phyloP scores from a whole-genome alignment of 768 basidiomycete genomes.

The Panus rudis region DNA sequence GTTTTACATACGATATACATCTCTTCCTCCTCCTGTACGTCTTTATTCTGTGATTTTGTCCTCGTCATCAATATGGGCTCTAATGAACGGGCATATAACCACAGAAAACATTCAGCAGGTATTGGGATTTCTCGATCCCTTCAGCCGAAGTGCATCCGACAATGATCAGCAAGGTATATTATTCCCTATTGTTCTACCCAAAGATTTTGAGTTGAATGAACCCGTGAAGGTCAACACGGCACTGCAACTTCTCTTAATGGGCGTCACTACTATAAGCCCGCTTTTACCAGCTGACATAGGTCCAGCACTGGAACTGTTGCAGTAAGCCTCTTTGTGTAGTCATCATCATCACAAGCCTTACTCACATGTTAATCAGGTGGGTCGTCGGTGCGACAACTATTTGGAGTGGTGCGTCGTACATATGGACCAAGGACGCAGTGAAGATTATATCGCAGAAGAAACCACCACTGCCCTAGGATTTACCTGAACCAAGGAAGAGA shows the following conservation, averaged over 20 bases:
- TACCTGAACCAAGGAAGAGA: too few relatives aligned
- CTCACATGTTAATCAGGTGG: constrained; percentile 42
- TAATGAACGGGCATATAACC: constrained; percentile 5
- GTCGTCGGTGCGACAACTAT: constrained; percentile 86
- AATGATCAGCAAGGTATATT: constrained; percentile 76
- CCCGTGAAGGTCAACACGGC: constrained; percentile 75
- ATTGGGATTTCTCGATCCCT: constrained; percentile 95
- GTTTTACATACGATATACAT: constrained; percentile 89
- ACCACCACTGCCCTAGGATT: constrained; percentile 6
- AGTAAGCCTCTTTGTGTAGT: constrained; percentile 44
- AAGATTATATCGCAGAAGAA: constrained; percentile 32
- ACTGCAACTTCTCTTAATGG: constrained; percentile 89
- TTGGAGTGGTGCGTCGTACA: constrained; percentile 83
- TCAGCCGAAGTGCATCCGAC: constrained; percentile 95
- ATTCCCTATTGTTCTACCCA: constrained; percentile 1
- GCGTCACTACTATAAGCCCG: constrained; percentile 77
- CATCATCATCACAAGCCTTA: neutral
- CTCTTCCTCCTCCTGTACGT: constrained; percentile 80
- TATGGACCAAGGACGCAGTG: constrained; percentile 71
- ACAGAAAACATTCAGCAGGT: constrained; percentile 86
- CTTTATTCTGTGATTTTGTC: constrained; percentile 1
- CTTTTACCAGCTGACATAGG: constrained; percentile 56
- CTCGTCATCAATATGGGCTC: neutral
- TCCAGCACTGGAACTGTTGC: constrained; percentile 54
- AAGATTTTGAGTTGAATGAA: neutral